Evolutionary conservation across 345 rosid species (phyloP).

Genomic region (Eutrema heterophyllum): DNA sequence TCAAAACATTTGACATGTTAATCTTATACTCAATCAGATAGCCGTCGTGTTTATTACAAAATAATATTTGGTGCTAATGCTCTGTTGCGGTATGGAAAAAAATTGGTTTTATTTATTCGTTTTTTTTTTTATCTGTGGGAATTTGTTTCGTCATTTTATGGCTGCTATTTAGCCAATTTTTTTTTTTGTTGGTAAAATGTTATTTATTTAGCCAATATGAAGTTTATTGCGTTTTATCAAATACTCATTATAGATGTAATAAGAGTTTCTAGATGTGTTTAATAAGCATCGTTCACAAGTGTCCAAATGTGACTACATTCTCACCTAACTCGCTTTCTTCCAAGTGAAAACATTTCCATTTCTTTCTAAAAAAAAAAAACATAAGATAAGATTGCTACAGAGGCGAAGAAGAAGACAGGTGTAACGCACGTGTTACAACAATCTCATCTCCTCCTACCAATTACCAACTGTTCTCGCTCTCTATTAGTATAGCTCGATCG

Average conservation of each 20-base stretch:
- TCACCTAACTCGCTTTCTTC: constrained; percentile 17
- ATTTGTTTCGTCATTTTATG: not conserved
- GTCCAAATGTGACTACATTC: not conserved
- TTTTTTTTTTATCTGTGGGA: not conserved
- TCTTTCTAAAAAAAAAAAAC: too few species aligned
- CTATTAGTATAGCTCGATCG: not conserved
- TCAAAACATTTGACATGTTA: too few species aligned
- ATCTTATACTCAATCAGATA: too few species aligned
- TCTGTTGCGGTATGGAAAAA: not conserved
- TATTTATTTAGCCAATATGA: not conserved
- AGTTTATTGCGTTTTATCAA: not conserved
- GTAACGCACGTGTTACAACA: constrained; percentile 26
- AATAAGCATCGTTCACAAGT: constrained; percentile 12
- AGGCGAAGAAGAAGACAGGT: constrained; percentile 5
- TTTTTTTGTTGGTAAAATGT: too few species aligned
- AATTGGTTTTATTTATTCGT: not conserved
- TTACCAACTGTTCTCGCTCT: not conserved
- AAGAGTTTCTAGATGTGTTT: not conserved
- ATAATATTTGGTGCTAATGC: not conserved
- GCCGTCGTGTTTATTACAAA: too few species aligned
- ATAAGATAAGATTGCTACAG: not conserved
- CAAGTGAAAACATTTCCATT: not conserved
- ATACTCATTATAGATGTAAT: not conserved
- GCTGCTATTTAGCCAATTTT: not conserved
- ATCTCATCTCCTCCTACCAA: not conserved